Conservation (phyloP, 202 grass and related monocot genomes). For the Zizania palustris region DNA sequence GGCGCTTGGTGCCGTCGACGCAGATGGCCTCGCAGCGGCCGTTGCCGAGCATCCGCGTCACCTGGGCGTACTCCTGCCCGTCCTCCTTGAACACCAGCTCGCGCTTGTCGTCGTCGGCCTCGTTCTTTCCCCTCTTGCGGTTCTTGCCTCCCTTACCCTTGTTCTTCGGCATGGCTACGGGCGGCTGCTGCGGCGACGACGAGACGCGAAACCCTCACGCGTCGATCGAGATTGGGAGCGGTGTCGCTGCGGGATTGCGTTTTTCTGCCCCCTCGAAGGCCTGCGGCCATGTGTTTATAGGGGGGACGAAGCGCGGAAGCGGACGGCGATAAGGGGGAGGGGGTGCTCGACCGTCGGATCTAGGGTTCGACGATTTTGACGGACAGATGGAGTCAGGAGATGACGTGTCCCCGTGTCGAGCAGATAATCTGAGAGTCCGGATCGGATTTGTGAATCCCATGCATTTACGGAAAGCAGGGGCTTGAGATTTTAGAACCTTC, state of each 20-base stretch:
- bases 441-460: no score
- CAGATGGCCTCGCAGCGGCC: slow-evolving; percentile 85
- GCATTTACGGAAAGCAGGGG: no score
- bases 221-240: slow-evolving; percentile 20
- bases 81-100: slow-evolving; percentile 76
- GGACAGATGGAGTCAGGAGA: no score
- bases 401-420: no score
- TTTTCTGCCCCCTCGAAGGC: neutral
- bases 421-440: no score
- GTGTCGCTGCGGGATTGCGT: neutral
- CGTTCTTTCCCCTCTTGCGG: slow-evolving; percentile 72
- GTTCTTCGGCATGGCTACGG: slow-evolving; percentile 61
- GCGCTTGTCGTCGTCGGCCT: slow-evolving; percentile 78
- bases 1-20: slow-evolving; percentile 78
- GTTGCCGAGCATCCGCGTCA: slow-evolving; percentile 81
- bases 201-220: slow-evolving; percentile 6
- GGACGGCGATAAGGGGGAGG: no score
- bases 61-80: slow-evolving; percentile 82
- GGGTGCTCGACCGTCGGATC: no score
- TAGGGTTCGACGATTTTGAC: no score
- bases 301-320: neutral
- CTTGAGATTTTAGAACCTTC: no score
- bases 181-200: neutral
- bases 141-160: slow-evolving; percentile 88
- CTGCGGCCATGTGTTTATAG: neutral